A percentile compares a stretch with the other conserved stretches of the same genome.
These are phyloP conservation scores for Malassezia sympodialis DNA, from an alignment of 1,284 basidiomycete genomes.

Conservation along the genomic window DNA sequence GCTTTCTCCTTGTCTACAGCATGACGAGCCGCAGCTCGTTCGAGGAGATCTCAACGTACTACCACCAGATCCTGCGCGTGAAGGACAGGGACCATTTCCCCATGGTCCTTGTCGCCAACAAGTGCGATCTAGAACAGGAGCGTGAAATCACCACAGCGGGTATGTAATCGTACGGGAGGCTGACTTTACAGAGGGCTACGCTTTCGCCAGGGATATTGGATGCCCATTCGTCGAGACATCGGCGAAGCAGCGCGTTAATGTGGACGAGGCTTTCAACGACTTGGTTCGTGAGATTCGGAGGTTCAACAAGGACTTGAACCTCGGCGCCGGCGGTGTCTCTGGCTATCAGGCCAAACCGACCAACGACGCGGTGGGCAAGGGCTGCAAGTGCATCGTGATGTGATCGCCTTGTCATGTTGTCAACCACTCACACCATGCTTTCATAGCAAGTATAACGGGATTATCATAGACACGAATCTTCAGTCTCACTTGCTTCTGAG, in stretches of 20 bases:
- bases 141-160: slow-evolving; percentile 87
- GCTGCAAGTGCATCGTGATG: slow-evolving; percentile 13
- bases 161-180: slow-evolving; percentile 17
- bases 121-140: slow-evolving; percentile 96
- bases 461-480: background rate
- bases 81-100: slow-evolving; percentile 97
- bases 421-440: background rate
- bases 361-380: background rate
- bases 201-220: slow-evolving; percentile 88
- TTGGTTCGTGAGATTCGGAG: slow-evolving; percentile 92
- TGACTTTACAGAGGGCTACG: slow-evolving; percentile 70
- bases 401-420: background rate
- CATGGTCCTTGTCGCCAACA: slow-evolving; percentile 95
- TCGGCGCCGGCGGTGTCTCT: background rate
- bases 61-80: slow-evolving; percentile 73
- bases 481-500: background rate
- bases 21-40: slow-evolving; percentile 97
- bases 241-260: slow-evolving; percentile 94
- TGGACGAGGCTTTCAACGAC: slow-evolving; percentile 95
- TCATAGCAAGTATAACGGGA: background rate
- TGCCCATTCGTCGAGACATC: slow-evolving; percentile 98
- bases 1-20: slow-evolving; percentile 95
- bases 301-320: slow-evolving; percentile 61
- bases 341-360: background rate
- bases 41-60: slow-evolving; percentile 91